Evolutionary conservation across 352 stramenopile genomes (phyloP), one percentile per base, ranked within the genome.

Genomic region (Pythium dissotocum): DNA sequence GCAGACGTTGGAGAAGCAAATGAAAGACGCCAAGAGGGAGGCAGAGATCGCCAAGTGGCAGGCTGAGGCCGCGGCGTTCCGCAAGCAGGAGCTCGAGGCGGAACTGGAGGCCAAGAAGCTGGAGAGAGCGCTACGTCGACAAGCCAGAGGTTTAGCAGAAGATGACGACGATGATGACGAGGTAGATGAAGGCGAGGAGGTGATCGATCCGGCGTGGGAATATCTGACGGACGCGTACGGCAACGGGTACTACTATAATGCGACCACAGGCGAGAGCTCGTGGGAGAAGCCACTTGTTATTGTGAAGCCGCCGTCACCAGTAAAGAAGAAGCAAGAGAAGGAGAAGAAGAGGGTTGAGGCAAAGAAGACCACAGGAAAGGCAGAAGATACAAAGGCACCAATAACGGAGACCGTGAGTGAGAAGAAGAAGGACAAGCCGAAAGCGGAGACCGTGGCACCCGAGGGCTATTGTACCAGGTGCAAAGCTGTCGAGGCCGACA

Each of bases 161-260:
- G 49, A 65, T 14, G 59, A 75, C 44, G 35, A 59, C 28, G 54
- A 54, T 13, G 40, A 75, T 1, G 53, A 70, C 10, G 46, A 60
- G 16, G 44, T 61, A 16, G 51, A 53, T 4, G 24, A 64, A n/a
- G 32, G 44, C 1, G 21, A 75, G 8, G 33, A 67, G 14, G 49
- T 60, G 33, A 1, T 32, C 0, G 14, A 67, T 10, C 46, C 63
- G 0, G 61, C 66, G 6, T 90, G 83, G 83, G 33, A 65, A 13
- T 59, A 76, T 16, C 33, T 79, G 12, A 24, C 16, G 4, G 80
- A 90, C 58, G 75, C 77, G 30, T 79, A 83, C 59, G 80, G 75
- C 8, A 84, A 89, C n/a, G 44, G 58, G 13, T 93, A 93, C 35
- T 93, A 80, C 71, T 91, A 81, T 69, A 90, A 91, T 35, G 59